Base-by-base conservation (phyloP, 2,329 filamentous ascomycete species). In the Microdochium trichocladiopsis region DNA sequence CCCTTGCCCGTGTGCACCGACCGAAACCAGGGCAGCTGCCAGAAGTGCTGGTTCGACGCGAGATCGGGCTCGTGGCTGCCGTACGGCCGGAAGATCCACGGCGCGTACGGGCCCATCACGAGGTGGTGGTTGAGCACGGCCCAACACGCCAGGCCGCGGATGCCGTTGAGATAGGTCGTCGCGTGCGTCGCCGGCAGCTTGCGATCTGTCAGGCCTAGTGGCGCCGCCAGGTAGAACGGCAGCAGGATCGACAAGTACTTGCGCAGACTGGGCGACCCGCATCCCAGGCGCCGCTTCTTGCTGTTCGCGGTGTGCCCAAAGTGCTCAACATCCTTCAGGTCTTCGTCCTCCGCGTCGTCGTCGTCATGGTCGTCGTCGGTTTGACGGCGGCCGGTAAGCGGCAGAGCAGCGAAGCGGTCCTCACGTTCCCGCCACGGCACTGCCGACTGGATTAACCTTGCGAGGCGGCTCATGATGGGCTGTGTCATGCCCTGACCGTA, bases 41-140 rank as follows among this genome's bases (percentile, higher is more conserved):
- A 41, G 45, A 51, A 48, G 36, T 48, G 18, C 11, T 31, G 21
- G 43, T 43, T 47, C 24, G 24, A 25, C 9, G 21, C n/a, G 21
- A 45, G 21, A 8, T 43, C 50, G 4, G 43, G 24, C 16, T 37
- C 28, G 22, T 9, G 16, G 25, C n/a, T 8, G 28, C 50, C 50
- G 8, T 31, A 51, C 6, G 50, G 10, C 22, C 24, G 28, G 43
- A 51, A 48, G 43, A 51, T 36, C 50, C 45, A 48, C 3, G 28
- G n/a, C 3, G 10, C 8, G 25, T 48, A 48, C 21, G n/a, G 28
- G 3, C 36, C 24, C 50, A 48, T 48, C 14, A 31, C 33, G 25
- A 48, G 36, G 24, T 51, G 50, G 50, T 51, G 43, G 50, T 51
- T 51, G 25, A 51, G 22, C n/a, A 51, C 50, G 25, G 36, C 23